Conservation (phyloP, 768 basidiomycete species). For the Crassisporium funariophilum region DNA sequence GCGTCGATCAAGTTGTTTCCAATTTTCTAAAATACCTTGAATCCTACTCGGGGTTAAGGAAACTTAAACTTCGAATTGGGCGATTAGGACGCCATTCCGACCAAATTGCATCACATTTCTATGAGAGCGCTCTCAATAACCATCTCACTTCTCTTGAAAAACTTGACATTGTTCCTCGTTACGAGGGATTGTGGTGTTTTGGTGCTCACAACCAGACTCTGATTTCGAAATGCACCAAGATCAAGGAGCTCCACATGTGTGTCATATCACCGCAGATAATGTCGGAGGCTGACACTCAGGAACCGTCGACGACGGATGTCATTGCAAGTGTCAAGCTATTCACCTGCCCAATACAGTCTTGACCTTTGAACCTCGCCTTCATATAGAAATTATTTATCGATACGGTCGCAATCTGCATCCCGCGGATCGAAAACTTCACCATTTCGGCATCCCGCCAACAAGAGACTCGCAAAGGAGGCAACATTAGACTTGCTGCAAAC, state of each 20-base stretch:
- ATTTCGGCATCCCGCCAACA: conserved; percentile 2
- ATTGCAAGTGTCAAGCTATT: not conserved
- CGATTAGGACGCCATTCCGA: conserved; percentile 2
- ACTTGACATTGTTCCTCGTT: not conserved
- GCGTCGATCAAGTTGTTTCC: not conserved
- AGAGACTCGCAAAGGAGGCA: conserved; percentile 1
- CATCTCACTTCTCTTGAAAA: not conserved
- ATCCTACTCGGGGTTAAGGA: conserved; percentile 5
- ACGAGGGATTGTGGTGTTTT: conserved; percentile 3
- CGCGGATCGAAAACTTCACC: not conserved
- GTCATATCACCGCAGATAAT: not conserved
- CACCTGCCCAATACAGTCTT: not conserved
- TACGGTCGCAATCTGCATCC: not conserved
- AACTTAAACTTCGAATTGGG: not conserved
- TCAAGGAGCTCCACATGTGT: conserved; percentile 3
- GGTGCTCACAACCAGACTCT: conserved; percentile 1
- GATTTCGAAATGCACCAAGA: conserved; percentile 4
- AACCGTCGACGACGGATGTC: too few species aligned
- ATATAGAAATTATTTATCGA: conserved; percentile 5
- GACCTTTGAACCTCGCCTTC: not conserved
- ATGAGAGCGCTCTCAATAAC: not conserved
- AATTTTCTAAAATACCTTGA: conserved; percentile 6
- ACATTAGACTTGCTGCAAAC: not conserved
- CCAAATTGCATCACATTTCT: conserved; percentile 1
- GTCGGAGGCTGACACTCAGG: too few species aligned